These are phyloP conservation scores for Podila clonocystis DNA, from an alignment of 192 early-diverging fungal species.

Conservation along the genomic window DNA sequence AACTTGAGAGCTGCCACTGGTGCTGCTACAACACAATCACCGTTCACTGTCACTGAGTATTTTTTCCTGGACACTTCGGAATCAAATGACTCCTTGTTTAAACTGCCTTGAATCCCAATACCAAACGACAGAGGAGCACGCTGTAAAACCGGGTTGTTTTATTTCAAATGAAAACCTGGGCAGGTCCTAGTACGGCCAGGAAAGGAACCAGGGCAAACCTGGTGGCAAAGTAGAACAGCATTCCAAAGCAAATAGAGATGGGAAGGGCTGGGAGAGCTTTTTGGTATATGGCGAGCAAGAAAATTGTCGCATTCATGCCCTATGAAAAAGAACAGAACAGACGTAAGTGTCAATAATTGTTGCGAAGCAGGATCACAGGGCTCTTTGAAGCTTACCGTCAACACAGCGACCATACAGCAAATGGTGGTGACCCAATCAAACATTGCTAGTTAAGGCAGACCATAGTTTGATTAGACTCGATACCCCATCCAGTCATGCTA, in stretches of 20 bases:
- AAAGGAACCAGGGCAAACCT: conserved; percentile 61
- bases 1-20: too few species aligned
- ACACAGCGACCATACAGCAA: conserved; percentile 77
- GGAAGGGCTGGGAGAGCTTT: conserved; percentile 89
- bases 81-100: too few species aligned
- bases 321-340: conserved; percentile 5
- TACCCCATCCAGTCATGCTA: neutral
- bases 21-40: too few species aligned
- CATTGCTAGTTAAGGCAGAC: conserved; percentile 56
- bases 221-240: conserved; percentile 81
- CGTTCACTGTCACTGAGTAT: too few species aligned
- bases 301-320: conserved; percentile 89
- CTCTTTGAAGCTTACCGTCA: conserved; percentile 57
- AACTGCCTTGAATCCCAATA: too few species aligned
- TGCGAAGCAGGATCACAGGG: neutral
- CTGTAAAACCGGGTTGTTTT: too few species aligned
- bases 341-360: neutral
- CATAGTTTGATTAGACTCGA: neutral
- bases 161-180: conserved; percentile 35
- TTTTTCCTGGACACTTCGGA: too few species aligned
- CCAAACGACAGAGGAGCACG: too few species aligned
- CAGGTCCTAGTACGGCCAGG: conserved; percentile 24
- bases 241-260: conserved; percentile 87
- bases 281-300: conserved; percentile 80
- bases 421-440: conserved; percentile 87